Percentiles rank a stretch among this genome's conserved stretches.
Conservation (phyloP, 2,329 filamentous ascomycete genomes). For the Fulvia fulva region DNA sequence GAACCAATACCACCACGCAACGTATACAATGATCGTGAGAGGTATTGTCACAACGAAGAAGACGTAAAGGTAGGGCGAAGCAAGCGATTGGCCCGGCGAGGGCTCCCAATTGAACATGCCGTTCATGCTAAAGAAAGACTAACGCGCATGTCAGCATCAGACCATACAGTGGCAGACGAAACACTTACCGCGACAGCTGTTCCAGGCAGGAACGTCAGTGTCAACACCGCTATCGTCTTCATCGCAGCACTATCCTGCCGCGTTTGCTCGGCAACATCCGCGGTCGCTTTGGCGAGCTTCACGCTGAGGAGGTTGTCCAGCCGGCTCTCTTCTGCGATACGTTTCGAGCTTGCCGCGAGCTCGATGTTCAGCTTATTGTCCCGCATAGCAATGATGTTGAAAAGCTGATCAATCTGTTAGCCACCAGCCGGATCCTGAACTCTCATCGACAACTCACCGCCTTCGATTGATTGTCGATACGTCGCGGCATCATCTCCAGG, state of each 20-base stretch:
- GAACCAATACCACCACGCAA: slow-evolving; percentile 31
- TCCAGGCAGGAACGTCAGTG: slow-evolving; percentile 42
- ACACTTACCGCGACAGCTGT: slow-evolving; percentile 33
- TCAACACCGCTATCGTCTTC: slow-evolving; percentile 45
- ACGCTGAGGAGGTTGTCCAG: slow-evolving; percentile 34
- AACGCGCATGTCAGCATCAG: slow-evolving; percentile 7
- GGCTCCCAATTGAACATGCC: slow-evolving; percentile 29
- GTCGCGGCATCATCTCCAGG: slow-evolving; percentile 31
- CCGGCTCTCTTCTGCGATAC: slow-evolving; percentile 33
- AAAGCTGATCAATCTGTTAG: slow-evolving; percentile 25
- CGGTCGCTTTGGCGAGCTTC: slow-evolving; percentile 34
- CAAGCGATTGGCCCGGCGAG: slow-evolving; percentile 20
- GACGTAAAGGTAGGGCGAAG: slow-evolving; percentile 31
- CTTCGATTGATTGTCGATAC: slow-evolving; percentile 36
- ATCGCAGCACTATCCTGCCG: slow-evolving; percentile 38
- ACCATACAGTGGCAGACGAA: neutral
- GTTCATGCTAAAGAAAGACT: slow-evolving; percentile 35
- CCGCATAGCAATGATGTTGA: slow-evolving; percentile 31
- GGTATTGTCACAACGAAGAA: slow-evolving; percentile 34
- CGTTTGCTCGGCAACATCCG: slow-evolving; percentile 34
- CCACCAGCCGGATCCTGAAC: neutral
- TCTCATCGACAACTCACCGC: slow-evolving; percentile 21
- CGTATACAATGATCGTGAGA: slow-evolving; percentile 30
- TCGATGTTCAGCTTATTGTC: slow-evolving; percentile 35
- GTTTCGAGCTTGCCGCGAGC: slow-evolving; percentile 32